Percentiles rank a stretch among this genome's conserved stretches.
These are phyloP conservation scores for Fimicolochytrium jonesii DNA, from an alignment of 192 early-diverging fungal species.

Conservation along the genomic window DNA sequence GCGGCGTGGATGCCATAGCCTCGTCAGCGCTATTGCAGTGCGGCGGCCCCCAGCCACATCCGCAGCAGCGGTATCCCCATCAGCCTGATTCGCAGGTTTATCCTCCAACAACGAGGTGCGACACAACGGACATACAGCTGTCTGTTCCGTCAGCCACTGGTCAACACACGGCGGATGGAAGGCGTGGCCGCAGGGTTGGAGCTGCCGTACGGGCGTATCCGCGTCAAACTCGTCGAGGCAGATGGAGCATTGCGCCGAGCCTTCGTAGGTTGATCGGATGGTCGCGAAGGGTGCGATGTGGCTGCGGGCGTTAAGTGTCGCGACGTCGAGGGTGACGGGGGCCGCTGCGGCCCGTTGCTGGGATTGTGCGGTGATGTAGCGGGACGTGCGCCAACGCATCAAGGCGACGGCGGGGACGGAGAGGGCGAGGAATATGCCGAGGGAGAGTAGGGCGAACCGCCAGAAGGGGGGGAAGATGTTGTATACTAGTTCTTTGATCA, in stretches of 20 bases:
- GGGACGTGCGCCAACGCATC: background rate
- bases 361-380: background rate
- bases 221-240: conserved; percentile 13
- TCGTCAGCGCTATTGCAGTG: too few relatives aligned
- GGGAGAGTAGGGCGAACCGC: conserved; percentile 15
- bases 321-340: background rate
- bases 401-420: conserved; percentile 8
- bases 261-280: background rate
- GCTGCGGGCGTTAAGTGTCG: background rate
- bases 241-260: conserved; percentile 4
- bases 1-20: too few relatives aligned
- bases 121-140: conserved; percentile 17
- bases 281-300: background rate
- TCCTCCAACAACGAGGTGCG: too few relatives aligned
- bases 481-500: background rate
- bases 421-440: conserved; percentile 10
- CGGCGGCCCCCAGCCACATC: too few relatives aligned
- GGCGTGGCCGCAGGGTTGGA: conserved; percentile 8
- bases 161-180: conserved; percentile 17
- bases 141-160: conserved; percentile 13
- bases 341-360: background rate
- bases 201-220: background rate
- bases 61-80: too few relatives aligned
- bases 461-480: conserved; percentile 5
- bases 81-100: too few relatives aligned